Percentiles rank a stretch among this genome's conserved stretches.
Conservation (phyloP, 768 basidiomycete species). For the Pholiota microspora region DNA sequence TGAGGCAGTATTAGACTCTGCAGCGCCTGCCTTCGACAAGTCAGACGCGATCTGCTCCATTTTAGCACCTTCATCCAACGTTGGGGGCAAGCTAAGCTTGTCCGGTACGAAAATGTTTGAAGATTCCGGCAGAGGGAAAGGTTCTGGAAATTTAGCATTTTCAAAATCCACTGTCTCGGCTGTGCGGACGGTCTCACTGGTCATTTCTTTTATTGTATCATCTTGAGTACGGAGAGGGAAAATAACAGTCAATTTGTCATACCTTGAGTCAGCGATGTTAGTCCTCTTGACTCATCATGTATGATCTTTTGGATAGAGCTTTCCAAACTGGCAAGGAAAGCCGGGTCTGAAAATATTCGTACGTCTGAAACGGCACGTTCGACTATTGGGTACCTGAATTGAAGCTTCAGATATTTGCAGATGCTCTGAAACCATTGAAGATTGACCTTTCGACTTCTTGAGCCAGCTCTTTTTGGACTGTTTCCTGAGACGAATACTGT, state of each 20-base stretch:
- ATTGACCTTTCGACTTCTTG: constrained; percentile 69
- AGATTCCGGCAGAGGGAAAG: background rate
- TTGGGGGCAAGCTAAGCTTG: background rate
- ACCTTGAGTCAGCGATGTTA: constrained; percentile 16
- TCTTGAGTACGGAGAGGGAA: background rate
- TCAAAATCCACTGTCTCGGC: background rate
- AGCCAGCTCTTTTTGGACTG: constrained; percentile 58
- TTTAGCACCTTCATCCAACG: background rate
- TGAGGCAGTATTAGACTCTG: background rate
- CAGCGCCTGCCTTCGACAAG: background rate
- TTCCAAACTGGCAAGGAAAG: constrained; percentile 43
- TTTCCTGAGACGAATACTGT: constrained; percentile 49
- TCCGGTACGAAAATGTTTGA: background rate
- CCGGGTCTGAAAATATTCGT: constrained; percentile 44
- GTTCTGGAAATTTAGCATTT: background rate
- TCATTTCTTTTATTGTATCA: background rate
- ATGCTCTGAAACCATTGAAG: background rate
- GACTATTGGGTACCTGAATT: constrained; percentile 58
- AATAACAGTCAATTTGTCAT: constrained; percentile 3
- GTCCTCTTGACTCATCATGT: constrained; percentile 31
- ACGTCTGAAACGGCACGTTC: constrained; percentile 59
- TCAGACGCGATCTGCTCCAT: background rate
- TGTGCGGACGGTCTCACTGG: background rate
- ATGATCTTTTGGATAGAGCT: constrained; percentile 44
- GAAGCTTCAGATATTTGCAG: background rate